Conservation (phyloP, 129 eudicot genomes). For the Saussurea involucrata region DNA sequence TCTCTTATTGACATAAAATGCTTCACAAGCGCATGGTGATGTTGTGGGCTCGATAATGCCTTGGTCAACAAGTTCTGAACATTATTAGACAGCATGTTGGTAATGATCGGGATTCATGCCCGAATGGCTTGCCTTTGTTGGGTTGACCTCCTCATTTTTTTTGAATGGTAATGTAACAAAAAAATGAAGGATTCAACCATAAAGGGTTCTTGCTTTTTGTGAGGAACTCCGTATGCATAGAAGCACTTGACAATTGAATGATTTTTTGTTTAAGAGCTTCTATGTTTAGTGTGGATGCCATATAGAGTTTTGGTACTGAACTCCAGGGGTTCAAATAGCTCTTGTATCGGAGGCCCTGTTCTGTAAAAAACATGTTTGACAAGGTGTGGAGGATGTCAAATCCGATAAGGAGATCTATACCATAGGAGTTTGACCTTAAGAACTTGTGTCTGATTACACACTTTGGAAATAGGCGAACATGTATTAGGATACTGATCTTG, state of each 20-base stretch:
- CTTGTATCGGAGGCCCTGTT: not conserved
- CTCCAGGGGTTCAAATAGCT: not conserved
- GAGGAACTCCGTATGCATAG: not conserved
- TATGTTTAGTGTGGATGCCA: too few relatives aligned
- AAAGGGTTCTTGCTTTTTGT: not conserved
- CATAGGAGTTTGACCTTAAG: not conserved
- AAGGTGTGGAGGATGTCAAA: not conserved
- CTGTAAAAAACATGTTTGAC: not conserved
- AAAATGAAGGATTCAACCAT: not conserved
- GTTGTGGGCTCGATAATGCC: too few relatives aligned
- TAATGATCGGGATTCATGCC: too few relatives aligned
- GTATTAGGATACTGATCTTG: not conserved
- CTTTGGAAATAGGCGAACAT: not conserved
- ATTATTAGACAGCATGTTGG: not conserved
- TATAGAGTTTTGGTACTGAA: too few relatives aligned
- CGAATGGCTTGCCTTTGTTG: conserved; percentile 1
- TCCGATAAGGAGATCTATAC: not conserved
- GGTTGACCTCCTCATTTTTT: not conserved
- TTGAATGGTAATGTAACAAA: not conserved
- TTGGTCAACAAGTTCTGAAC: not conserved
- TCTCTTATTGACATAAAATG: too few relatives aligned
- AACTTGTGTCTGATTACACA: not conserved
- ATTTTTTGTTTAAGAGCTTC: too few relatives aligned
- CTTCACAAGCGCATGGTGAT: too few relatives aligned
- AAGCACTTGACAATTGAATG: not conserved